These are phyloP conservation scores for Neolentinus lepideus DNA, from an alignment of 1,284 basidiomycete genomes.

Conservation along the genomic window DNA sequence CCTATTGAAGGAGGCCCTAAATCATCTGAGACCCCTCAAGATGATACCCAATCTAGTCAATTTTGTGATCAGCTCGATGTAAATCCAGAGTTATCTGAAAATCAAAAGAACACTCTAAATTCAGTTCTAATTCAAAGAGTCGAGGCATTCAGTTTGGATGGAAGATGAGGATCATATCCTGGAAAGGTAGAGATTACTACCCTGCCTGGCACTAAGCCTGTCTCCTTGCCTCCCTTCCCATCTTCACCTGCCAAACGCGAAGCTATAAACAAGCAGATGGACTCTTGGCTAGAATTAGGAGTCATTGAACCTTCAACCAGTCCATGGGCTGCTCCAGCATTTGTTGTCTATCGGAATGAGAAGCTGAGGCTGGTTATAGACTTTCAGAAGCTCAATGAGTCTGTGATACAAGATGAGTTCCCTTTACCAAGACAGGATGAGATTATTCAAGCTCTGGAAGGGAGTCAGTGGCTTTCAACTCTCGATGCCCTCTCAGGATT, in stretches of 20 bases:
- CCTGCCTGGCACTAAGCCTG: constrained; percentile 11
- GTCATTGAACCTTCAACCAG: constrained; percentile 27
- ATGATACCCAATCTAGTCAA: constrained; percentile 3
- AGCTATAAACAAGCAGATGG: constrained; percentile 24
- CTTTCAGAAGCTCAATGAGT: constrained; percentile 27
- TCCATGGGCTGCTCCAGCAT: constrained; percentile 25
- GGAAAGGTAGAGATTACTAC: constrained; percentile 12
- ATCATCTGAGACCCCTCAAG: constrained; percentile 11
- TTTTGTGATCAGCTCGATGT: constrained; percentile 5
- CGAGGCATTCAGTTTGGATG: constrained; percentile 21
- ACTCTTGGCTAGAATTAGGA: constrained; percentile 20
- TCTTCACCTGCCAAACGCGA: constrained; percentile 23
- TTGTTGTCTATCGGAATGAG: constrained; percentile 24
- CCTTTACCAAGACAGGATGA: constrained; percentile 30
- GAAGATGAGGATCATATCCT: constrained; percentile 15
- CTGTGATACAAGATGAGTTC: too few relatives aligned
- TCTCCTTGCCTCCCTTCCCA: constrained; percentile 17
- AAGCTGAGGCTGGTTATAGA: constrained; percentile 26
- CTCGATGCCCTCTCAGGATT: constrained; percentile 33
- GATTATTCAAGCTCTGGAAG: constrained; percentile 26
- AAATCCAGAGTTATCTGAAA: constrained; percentile 7
- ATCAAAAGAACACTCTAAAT: not conserved
- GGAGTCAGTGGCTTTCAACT: constrained; percentile 24
- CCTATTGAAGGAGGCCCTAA: constrained; percentile 11
- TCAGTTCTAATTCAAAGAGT: constrained; percentile 8